phyloP scores from a whole-genome alignment of 306 rosid species.

The Cicer cuneatum region DNA sequence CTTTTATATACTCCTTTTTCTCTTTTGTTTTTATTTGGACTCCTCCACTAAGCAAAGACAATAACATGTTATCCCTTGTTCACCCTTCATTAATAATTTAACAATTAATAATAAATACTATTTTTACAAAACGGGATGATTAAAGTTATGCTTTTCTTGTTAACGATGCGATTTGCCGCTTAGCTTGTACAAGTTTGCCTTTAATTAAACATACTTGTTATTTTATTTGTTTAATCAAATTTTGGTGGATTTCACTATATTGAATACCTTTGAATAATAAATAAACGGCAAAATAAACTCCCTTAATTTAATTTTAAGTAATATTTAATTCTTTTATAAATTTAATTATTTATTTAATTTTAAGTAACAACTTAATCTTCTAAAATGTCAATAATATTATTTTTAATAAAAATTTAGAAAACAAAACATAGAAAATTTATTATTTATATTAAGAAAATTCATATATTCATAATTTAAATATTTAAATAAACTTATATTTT shows the following conservation, averaged over 20 bases:
- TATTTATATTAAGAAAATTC: too few species aligned
- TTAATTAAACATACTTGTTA: not conserved
- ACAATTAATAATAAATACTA: not conserved
- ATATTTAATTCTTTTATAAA: too few species aligned
- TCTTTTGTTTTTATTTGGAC: conserved; percentile 51
- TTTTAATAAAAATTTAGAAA: too few species aligned
- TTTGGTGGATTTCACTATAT: not conserved
- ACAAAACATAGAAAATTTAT: too few species aligned
- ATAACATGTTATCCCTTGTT: conserved; percentile 41
- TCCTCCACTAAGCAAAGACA: conserved; percentile 49
- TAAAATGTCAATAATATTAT: too few species aligned
- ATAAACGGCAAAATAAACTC: not conserved
- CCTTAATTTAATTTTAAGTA: too few species aligned
- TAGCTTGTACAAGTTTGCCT: not conserved
- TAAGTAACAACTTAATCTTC: too few species aligned
- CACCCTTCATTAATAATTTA: not conserved
- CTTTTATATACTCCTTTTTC: conserved; percentile 41
- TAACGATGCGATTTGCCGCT: conserved; percentile 43
- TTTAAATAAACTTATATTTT: too few species aligned
- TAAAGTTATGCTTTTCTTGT: conserved; percentile 57
- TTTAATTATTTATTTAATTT: too few species aligned
- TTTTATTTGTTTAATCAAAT: not conserved
- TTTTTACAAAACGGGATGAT: conserved; percentile 27
- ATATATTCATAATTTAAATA: too few species aligned
- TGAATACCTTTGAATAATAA: not conserved